Conservation (phyloP, 805 yeast genomes). For the Metschnikowia peoriensis region DNA sequence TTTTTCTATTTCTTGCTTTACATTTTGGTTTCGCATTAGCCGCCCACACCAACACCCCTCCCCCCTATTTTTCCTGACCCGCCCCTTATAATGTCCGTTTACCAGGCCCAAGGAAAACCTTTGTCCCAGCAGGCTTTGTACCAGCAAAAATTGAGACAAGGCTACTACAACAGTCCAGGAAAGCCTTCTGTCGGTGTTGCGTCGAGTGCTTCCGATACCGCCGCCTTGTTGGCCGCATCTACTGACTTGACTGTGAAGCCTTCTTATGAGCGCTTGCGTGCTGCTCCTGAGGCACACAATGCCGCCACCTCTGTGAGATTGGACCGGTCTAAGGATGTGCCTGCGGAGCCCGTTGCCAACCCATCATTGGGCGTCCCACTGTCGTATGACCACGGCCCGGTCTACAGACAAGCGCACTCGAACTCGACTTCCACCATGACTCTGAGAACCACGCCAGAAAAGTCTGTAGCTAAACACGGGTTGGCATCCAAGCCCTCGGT, state of each 20-base stretch:
- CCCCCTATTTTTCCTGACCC: neutral
- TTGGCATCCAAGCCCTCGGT: constrained; percentile 27
- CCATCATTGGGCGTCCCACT: constrained; percentile 33
- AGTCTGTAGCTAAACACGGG: constrained; percentile 33
- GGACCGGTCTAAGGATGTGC: constrained; percentile 40
- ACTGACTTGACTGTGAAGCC: constrained; percentile 63
- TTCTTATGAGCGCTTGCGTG: constrained; percentile 52
- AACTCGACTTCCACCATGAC: constrained; percentile 46
- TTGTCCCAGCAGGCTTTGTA: constrained; percentile 72
- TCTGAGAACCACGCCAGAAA: constrained; percentile 44
- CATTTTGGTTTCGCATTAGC: neutral
- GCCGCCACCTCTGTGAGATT: constrained; percentile 53
- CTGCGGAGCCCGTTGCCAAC: constrained; percentile 44
- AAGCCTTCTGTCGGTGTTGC: constrained; percentile 59
- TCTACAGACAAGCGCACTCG: constrained; percentile 33
- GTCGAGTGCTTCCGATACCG: constrained; percentile 68
- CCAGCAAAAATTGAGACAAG: constrained; percentile 70
- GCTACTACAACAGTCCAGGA: constrained; percentile 53
- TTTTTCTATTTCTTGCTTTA: neutral
- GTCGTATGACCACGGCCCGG: constrained; percentile 27
- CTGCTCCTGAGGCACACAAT: constrained; percentile 60
- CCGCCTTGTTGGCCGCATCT: constrained; percentile 72
- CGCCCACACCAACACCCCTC: neutral
- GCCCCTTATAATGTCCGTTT: constrained; percentile 40
- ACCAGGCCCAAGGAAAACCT: constrained; percentile 69